Evolutionary conservation across 108 stramenopile genomes (phyloP), one percentile per base, ranked within the genome.

Genomic region (Pseudonitzschia delicatissima): DNA sequence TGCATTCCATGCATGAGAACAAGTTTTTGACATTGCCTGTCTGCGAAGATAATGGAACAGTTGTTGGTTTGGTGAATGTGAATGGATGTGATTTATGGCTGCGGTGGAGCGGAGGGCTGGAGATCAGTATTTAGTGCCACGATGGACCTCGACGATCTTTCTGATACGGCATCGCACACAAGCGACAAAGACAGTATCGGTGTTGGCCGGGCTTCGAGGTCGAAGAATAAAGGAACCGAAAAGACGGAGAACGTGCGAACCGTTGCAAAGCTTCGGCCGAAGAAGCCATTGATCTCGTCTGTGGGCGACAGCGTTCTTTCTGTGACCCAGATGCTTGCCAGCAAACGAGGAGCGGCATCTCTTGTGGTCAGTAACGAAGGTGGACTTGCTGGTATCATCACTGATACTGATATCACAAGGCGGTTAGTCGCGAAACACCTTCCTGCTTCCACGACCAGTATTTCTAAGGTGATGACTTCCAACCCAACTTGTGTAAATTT

Each of bases 21-120:
- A 87, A 92, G 58, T 97, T 95, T 76, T 76, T 96, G 64, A 95
- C 91, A 11, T 76, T 97, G 42, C 97, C 97, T 34, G 96, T 98
- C 7, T 84, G 84, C 37, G 91, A 96, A 49, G 66, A 57, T 20
- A 66, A 87, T 62, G 95, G 97, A 8, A 67, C 45, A 31, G 95
- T 98, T 55, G 68, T 96, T 62, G 97, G 97, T 36, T 57, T 96
- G 6, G 96, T 98, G 17, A 96, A 96, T 76, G 96, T 98, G n/a
- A 50, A 95, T 97, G 95, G 96, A 96, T 66, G 78, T 96, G 47
- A 83, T 98, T 34, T 77, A 85, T 77, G 90, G 84, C 4, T 85
- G 82, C 52, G 92, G 92, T 23, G 92, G 91, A n/a, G 87, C 79
- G 6, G 89, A 89, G 7, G 90, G 86, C 2, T 95, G 94, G 94